Evolutionary conservation across 352 stramenopile genomes (phyloP).

Genomic region (Phytophthora tubulina): DNA sequence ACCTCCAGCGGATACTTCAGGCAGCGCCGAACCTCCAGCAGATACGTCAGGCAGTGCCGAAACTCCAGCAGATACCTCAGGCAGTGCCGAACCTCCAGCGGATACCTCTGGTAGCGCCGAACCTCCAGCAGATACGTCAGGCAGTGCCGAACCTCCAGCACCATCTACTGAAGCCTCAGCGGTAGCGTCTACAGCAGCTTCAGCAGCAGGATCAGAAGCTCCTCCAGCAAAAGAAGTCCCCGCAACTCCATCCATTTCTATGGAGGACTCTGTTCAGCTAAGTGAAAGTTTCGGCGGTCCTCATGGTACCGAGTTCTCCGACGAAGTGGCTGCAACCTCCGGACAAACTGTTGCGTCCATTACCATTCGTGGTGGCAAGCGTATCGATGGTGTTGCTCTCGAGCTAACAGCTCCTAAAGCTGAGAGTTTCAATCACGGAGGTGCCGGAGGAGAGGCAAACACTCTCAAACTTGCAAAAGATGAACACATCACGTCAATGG

Average conservation of each 20-base stretch:
- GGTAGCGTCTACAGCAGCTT: too few relatives aligned
- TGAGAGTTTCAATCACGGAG: conserved; percentile 10
- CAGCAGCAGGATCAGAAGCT: too few relatives aligned
- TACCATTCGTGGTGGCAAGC: conserved; percentile 1
- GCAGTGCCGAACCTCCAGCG: too few relatives aligned
- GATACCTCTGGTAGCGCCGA: too few relatives aligned
- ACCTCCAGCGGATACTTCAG: background rate
- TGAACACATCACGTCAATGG: conserved; percentile 13
- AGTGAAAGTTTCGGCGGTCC: conserved; percentile 13
- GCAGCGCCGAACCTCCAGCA: too few relatives aligned
- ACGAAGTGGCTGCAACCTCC: conserved; percentile 6
- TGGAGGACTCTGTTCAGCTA: conserved; percentile 1
- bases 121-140: too few relatives aligned
- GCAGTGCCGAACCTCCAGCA: too few relatives aligned
- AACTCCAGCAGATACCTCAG: too few relatives aligned
- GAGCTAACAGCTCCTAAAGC: conserved; percentile 7
- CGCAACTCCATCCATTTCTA: conserved; percentile 3
- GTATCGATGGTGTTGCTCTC: conserved; percentile 7
- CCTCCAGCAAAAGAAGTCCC: background rate
- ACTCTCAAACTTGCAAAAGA: conserved; percentile 12
- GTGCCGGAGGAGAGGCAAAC: conserved; percentile 6
- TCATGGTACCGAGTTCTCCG: conserved; percentile 14
- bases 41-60: too few relatives aligned
- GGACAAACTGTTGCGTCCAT: conserved; percentile 6
- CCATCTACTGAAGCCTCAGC: too few relatives aligned